These are phyloP conservation scores for Globisporangium uncinulatum DNA, from an alignment of 352 stramenopile genomes.

Conservation along the genomic window DNA sequence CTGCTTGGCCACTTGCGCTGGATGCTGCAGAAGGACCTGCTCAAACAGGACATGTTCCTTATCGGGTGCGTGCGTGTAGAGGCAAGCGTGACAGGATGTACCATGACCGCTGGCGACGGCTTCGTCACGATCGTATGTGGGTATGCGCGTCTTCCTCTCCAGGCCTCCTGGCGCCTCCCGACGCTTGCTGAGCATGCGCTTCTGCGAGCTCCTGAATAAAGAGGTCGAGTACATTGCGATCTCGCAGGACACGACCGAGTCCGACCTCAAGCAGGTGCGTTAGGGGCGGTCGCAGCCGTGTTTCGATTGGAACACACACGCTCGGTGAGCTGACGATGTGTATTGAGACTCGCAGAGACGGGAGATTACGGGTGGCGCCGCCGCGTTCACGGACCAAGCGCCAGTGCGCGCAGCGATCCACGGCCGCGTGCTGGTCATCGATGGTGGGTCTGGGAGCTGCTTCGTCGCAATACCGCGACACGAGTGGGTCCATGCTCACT, in stretches of 20 bases:
- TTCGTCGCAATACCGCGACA: too few relatives aligned
- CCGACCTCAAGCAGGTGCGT: conserved; percentile 85
- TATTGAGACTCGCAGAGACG: conserved; percentile 25
- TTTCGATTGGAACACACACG: not conserved
- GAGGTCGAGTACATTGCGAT: conserved; percentile 91
- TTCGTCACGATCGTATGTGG: not conserved
- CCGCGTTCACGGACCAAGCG: conserved; percentile 89
- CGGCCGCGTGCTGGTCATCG: conserved; percentile 92
- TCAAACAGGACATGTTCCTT: conserved; percentile 86
- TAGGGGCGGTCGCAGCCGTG: not conserved
- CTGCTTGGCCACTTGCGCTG: conserved; percentile 73
- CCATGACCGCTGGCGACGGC: too few relatives aligned
- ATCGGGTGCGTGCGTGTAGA: conserved; percentile 40
- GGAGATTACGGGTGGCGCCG: conserved; percentile 63
- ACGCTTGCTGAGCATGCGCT: conserved; percentile 72
- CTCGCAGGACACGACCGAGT: conserved; percentile 92
- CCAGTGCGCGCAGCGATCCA: conserved; percentile 92
- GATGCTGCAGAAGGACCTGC: conserved; percentile 83
- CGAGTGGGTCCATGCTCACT: not conserved
- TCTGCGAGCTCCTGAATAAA: conserved; percentile 80
- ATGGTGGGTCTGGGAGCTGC: conserved; percentile 50
- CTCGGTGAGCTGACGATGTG: not conserved
- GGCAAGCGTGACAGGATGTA: too few relatives aligned
- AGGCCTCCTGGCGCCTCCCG: conserved; percentile 72
- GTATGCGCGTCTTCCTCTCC: not conserved